Base-by-base conservation (phyloP, 768 basidiomycete species). In the Lactifluus subvellereus region DNA sequence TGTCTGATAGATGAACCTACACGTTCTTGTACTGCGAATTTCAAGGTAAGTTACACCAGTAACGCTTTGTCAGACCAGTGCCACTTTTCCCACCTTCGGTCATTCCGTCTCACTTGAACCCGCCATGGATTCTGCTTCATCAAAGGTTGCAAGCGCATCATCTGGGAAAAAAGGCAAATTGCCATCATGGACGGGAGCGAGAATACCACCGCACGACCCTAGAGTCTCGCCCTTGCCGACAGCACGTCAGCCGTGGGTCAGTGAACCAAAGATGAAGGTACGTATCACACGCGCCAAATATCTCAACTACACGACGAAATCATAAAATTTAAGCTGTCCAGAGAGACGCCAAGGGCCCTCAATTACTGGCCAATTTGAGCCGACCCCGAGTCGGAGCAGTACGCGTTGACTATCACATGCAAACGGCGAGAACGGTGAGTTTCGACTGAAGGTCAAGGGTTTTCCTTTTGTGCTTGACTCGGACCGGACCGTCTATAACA, bases 291-390 rank as follows among this genome's bases (percentile, higher is more conserved):
- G 8, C 7, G 4, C 14, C 16, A 27, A 37, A 37, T 4, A 37
- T 7, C 8, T 11, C 35, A 14, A 14, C 42, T 16, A 5, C 42
- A 43, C 40, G 22, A 3, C 10, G 11, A 4, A 35, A 0, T 8
- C 35, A 40, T 22, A 38, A 13, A 37, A 59, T 27, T 27, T 53
- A 22, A 65, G 64, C 13, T 13, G 62, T 66, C n/a, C 14, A 50
- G 37, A 74, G 70, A 57, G 89, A 93, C 67, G 79, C 83, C n/a
- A 77, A 76, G 59, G 89, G 93, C 69, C 87, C 88, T 1, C 82
- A 89, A 32, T 82, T 92, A 55, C 71, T 88, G 67, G 77, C 81
- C 40, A 90, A 88, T 67, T 73, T 94, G 54, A 81, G 67, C 66
- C 76, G 73, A 42, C 75, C 93, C 66, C 76, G 73, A 42, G 75